These are phyloP conservation scores for Leptodontidium sp. DNA, from an alignment of 2,329 filamentous ascomycete species.

Conservation along the genomic window DNA sequence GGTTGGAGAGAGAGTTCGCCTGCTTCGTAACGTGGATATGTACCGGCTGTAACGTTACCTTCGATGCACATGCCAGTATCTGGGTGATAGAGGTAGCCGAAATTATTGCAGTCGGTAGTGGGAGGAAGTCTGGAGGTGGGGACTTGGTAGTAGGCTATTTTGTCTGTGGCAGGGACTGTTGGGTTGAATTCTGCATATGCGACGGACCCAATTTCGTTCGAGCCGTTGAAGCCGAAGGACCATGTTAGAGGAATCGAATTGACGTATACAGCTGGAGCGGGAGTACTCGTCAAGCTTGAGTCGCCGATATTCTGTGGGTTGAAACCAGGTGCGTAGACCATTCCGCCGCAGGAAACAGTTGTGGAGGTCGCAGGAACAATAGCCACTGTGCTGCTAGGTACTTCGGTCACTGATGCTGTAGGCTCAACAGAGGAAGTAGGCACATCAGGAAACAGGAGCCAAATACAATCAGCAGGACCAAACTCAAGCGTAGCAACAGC, in stretches of 20 bases:
- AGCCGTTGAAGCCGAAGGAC: conserved; percentile 4
- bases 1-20: not conserved
- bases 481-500: too few species aligned
- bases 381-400: too few species aligned
- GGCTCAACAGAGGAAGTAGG: too few species aligned
- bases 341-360: too few species aligned
- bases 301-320: too few species aligned
- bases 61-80: not conserved
- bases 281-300: too few species aligned
- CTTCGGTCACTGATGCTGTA: too few species aligned
- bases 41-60: not conserved
- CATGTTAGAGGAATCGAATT: too few species aligned
- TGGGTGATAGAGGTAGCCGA: conserved; percentile 9
- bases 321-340: too few species aligned
- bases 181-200: conserved; percentile 7
- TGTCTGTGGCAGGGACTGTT: not conserved
- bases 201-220: not conserved
- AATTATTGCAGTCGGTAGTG: not conserved
- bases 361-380: too few species aligned
- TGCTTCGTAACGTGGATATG: not conserved
- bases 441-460: not conserved
- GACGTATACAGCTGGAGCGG: too few species aligned
- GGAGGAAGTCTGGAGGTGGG: not conserved
- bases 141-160: not conserved
- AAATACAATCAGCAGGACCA: not conserved